These are phyloP conservation scores for Aspergillus incahuasiensis DNA, from an alignment of 495 filamentous ascomycete species.

Conservation along the genomic window DNA sequence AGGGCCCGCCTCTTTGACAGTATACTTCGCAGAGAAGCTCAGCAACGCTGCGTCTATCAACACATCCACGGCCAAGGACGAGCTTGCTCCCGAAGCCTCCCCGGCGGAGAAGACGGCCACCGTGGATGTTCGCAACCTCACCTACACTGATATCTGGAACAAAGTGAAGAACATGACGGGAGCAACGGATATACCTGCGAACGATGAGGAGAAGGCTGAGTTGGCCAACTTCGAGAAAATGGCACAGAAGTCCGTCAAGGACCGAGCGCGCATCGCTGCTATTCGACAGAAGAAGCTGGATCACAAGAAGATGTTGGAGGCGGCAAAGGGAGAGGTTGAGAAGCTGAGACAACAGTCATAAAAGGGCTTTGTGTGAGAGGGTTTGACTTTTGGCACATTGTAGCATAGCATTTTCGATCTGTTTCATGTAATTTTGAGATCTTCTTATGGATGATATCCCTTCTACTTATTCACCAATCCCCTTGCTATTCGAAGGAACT, in stretches of 20 bases:
- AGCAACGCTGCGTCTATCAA: slow-evolving; percentile 29
- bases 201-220: slow-evolving; percentile 56
- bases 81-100: slow-evolving; percentile 32
- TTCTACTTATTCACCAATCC: too few relatives aligned
- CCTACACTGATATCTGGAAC: slow-evolving; percentile 57
- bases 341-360: slow-evolving; percentile 30
- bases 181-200: slow-evolving; percentile 55
- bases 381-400: slow-evolving; percentile 19
- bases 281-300: slow-evolving; percentile 56
- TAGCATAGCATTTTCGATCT: slow-evolving; percentile 39
- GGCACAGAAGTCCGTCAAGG: slow-evolving; percentile 43
- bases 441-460: slow-evolving; percentile 11
- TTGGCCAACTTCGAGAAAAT: slow-evolving; percentile 57
- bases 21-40: slow-evolving; percentile 60
- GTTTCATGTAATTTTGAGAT: slow-evolving; percentile 28
- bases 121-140: slow-evolving; percentile 33
- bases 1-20: slow-evolving; percentile 61
- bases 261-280: slow-evolving; percentile 50
- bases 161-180: slow-evolving; percentile 65
- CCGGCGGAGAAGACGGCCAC: slow-evolving; percentile 31
- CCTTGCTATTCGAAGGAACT: too few relatives aligned
- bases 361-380: slow-evolving; percentile 6
- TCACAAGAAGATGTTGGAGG: slow-evolving; percentile 60
- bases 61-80: slow-evolving; percentile 28
- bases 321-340: slow-evolving; percentile 47